Percentiles rank a stretch among this genome's conserved stretches.
phyloP scores from a whole-genome alignment of 208 protist species.

The Crithidia mellificae region DNA sequence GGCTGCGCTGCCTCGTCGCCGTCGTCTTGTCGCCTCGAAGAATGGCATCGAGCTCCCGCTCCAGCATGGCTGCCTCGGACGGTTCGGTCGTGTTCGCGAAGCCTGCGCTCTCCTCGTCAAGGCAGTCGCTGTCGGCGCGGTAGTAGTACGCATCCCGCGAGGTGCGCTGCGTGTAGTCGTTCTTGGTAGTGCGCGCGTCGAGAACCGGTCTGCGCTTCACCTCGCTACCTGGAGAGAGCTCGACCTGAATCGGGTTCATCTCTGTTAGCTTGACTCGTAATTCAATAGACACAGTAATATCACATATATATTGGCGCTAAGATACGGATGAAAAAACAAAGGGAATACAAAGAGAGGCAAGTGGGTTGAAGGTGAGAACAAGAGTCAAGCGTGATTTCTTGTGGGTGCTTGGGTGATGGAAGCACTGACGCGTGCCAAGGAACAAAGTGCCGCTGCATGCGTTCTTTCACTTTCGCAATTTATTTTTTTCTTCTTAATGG shows the following conservation, averaged over 20 bases:
- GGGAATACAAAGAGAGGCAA: not conserved
- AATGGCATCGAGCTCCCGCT: constrained; percentile 25
- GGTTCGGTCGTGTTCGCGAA: not conserved
- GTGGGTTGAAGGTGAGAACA: no score
- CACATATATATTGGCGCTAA: no score
- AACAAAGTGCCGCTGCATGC: no score
- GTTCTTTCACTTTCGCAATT: no score
- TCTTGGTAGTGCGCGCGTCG: not conserved
- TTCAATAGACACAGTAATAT: no score
- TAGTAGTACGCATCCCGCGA: no score
- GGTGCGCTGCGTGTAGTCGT: no score
- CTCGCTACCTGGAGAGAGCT: constrained; percentile 24
- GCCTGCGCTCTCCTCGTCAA: not conserved
- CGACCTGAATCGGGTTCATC: constrained; percentile 27
- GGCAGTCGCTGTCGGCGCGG: not conserved
- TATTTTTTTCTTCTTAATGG: no score
- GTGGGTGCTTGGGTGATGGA: no score
- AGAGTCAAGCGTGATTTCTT: no score
- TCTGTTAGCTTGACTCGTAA: not conserved
- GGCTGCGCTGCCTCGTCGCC: not conserved
- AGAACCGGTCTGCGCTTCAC: not conserved
- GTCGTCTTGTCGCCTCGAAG: not conserved
- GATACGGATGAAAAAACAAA: not conserved
- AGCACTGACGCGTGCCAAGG: no score
- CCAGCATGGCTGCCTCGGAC: constrained; percentile 8